Evolutionary conservation across 495 filamentous ascomycete species (phyloP).

Genomic region (Pseudotulostoma volvatum): DNA sequence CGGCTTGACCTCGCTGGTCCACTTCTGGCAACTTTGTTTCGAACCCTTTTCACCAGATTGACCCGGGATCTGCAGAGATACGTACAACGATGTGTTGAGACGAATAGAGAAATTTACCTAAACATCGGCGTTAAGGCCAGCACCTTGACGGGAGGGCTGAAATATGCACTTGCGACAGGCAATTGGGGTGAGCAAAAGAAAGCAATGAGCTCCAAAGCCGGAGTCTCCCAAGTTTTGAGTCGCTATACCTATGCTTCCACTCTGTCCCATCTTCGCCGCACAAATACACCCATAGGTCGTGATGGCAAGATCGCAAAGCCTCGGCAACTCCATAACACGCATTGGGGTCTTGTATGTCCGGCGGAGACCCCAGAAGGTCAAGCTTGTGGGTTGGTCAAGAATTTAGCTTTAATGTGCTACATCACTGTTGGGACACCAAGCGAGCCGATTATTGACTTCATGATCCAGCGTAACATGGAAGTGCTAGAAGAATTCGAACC

Average conservation of each 20-base stretch:
- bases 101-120: conserved; percentile 70
- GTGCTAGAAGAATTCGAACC: conserved; percentile 93
- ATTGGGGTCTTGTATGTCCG: conserved; percentile 96
- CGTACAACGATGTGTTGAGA: conserved; percentile 81
- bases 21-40: conserved; percentile 82
- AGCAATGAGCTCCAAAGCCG: conserved; percentile 79
- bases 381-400: conserved; percentile 96
- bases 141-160: conserved; percentile 80
- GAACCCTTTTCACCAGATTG: conserved; percentile 69
- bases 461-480: conserved; percentile 89
- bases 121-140: conserved; percentile 76
- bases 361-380: conserved; percentile 98
- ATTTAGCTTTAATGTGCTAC: conserved; percentile 93
- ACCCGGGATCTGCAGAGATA: conserved; percentile 79
- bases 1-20: conserved; percentile 90
- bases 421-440: conserved; percentile 85
- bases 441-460: conserved; percentile 83
- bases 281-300: conserved; percentile 92
- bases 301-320: conserved; percentile 98
- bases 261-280: conserved; percentile 86
- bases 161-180: conserved; percentile 94
- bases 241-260: conserved; percentile 95
- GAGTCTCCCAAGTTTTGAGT: conserved; percentile 96
- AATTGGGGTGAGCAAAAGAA: conserved; percentile 99
- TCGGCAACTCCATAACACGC: conserved; percentile 93